Conservation (phyloP, 2,329 filamentous ascomycete genomes). For the Clonostachys rhizophaga region DNA sequence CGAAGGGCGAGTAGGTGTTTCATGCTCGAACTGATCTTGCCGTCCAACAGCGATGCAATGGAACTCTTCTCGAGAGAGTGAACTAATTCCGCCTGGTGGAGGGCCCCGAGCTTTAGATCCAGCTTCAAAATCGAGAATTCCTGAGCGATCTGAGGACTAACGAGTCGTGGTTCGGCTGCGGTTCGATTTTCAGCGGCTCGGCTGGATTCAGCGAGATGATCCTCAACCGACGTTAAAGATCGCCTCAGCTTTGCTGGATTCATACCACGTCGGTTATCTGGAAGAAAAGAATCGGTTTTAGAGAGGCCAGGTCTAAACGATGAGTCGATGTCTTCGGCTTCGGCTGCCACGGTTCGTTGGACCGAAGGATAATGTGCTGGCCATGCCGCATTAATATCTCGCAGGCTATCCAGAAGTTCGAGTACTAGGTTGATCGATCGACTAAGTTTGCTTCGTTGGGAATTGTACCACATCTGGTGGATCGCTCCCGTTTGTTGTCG, state of each 20-base stretch:
- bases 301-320: slow-evolving; percentile 48
- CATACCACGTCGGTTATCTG: neutral
- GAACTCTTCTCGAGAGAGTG: slow-evolving; percentile 92
- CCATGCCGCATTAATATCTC: slow-evolving; percentile 88
- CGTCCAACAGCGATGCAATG: slow-evolving; percentile 84
- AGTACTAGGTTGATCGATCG: slow-evolving; percentile 84
- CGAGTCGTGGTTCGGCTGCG: slow-evolving; percentile 70
- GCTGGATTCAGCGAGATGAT: slow-evolving; percentile 63
- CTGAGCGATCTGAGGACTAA: slow-evolving; percentile 88
- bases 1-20: slow-evolving; percentile 82
- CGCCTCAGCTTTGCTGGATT: slow-evolving; percentile 46
- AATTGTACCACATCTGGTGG: slow-evolving; percentile 91
- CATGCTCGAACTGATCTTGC: slow-evolving; percentile 90
- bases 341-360: slow-evolving; percentile 49
- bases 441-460: slow-evolving; percentile 81
- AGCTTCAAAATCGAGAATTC: slow-evolving; percentile 95
- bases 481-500: slow-evolving; percentile 70
- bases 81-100: slow-evolving; percentile 86
- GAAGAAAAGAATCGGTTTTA: slow-evolving; percentile 40
- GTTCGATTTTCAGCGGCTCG: slow-evolving; percentile 58
- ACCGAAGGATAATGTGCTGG: slow-evolving; percentile 92
- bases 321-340: slow-evolving; percentile 40
- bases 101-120: slow-evolving; percentile 81
- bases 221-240: slow-evolving; percentile 66
- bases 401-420: slow-evolving; percentile 76